Evolutionary conservation across 306 rosid species (phyloP), one percentile per base, ranked within the genome.

Genomic region (Medicago ruthenica): DNA sequence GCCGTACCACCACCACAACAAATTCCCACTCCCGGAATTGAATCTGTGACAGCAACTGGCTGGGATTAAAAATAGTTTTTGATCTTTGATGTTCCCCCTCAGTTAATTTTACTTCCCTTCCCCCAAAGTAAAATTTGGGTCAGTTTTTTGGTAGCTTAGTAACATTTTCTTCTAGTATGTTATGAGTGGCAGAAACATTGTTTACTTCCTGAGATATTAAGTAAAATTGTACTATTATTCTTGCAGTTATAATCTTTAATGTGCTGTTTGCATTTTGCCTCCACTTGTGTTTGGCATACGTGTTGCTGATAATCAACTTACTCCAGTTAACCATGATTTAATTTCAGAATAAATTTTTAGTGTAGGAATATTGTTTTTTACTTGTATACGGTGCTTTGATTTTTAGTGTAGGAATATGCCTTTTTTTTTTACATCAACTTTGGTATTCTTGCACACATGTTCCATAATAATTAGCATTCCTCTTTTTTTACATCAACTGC

Each of bases 1-100:
- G 70, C 70, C 9, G 70, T 64, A n/a, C 15, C 70, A 9, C 47
- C 70, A n/a, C 70, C 70, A 9, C 70, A 64, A 37, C 70, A 37
- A 64, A 64, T 64, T 64, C 27, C 70, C 17, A 17, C 22, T 16
- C 15, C 70, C 0, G 70, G 70, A 64, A 9, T 37, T 16, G 70
- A 64, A 37, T 64, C 70, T 1, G 70, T 64, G 27, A 15, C 47
- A 16, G 48, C 48, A 37, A 36, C 70, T 0, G 70, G 70, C 4
- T 64, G 70, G 70, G 48, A 64, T 0, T 64, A 15, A 63, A 64
- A 34, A 15, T 34, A 14, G 45, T 1, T 34, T 36, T 63, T 15
- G 4, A n/a, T n/a, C 68, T 15, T 63, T 37, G 24, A 63, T 8
- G 47, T 63, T 63, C 20, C 41, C 5, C 61, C 17, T 21, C 4